A percentile compares a stretch with the other conserved stretches of the same genome.
These are phyloP conservation scores for Malania oleifera DNA, from an alignment of 164 flowering plant species.

Conservation along the genomic window DNA sequence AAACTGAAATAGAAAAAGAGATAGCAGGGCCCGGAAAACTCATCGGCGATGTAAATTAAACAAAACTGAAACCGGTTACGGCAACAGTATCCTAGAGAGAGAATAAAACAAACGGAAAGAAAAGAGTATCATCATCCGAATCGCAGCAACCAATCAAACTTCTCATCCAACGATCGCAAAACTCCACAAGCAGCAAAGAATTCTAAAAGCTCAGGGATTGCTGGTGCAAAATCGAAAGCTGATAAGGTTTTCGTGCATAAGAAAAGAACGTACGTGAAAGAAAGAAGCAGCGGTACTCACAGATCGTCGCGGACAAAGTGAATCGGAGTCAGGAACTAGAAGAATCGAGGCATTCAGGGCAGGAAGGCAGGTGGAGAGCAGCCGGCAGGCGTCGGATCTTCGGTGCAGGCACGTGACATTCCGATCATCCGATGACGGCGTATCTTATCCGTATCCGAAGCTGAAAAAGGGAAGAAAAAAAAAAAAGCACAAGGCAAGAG, in stretches of 20 bases:
- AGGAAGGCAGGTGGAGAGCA: background rate
- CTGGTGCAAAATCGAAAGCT: too few relatives aligned
- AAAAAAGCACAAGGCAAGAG: too few relatives aligned
- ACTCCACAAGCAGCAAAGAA: background rate
- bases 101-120: background rate
- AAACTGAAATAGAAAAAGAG: constrained; percentile 1
- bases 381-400: constrained; percentile 16
- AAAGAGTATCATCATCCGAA: too few relatives aligned
- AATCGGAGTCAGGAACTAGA: constrained; percentile 16
- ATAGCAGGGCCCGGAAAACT: background rate
- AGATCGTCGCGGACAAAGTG: constrained; percentile 18
- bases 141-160: background rate
- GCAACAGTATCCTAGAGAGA: background rate
- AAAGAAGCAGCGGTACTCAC: constrained; percentile 14
- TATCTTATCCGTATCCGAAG: background rate
- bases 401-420: background rate
- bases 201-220: background rate
- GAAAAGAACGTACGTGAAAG: too few relatives aligned
- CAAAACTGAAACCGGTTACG: background rate
- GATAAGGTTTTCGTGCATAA: too few relatives aligned
- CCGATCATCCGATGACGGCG: too few relatives aligned
- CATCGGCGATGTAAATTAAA: constrained; percentile 2
- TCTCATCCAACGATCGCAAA: background rate
- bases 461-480: background rate
- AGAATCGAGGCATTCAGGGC: constrained; percentile 5